These are phyloP conservation scores for Oehlia diaphana DNA, from an alignment of 192 early-diverging fungal species.

Conservation along the genomic window DNA sequence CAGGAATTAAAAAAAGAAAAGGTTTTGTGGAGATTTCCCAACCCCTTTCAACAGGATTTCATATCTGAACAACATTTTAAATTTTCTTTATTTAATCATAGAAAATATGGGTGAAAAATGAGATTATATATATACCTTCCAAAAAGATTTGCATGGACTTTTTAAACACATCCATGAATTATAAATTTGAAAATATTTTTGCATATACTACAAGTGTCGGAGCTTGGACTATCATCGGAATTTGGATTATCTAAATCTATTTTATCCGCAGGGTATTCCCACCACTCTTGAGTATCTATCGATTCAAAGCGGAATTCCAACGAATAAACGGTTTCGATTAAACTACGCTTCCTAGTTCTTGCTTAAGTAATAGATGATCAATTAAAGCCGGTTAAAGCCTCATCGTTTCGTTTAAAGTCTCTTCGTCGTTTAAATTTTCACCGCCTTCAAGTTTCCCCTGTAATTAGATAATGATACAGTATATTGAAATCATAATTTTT, in stretches of 20 bases:
- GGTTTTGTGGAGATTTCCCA: background rate
- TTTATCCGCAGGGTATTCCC: background rate
- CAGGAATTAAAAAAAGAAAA: background rate
- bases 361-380: background rate
- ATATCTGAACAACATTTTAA: background rate
- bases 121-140: background rate
- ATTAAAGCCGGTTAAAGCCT: background rate
- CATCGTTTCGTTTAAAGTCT: background rate
- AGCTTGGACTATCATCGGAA: too few relatives aligned
- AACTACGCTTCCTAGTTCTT: background rate
- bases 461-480: background rate
- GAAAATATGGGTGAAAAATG: background rate
- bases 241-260: background rate
- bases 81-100: background rate
- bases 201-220: background rate
- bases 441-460: background rate
- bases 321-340: background rate
- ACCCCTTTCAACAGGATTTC: background rate
- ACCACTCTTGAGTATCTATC: constrained; percentile 4
- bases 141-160: background rate
- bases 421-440: background rate
- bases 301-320: constrained; percentile 19
- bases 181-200: background rate
- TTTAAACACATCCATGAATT: background rate
- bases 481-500: background rate